Conservation (phyloP, 2,329 filamentous ascomycete species). For the Pseudogymnoascus sp. region DNA sequence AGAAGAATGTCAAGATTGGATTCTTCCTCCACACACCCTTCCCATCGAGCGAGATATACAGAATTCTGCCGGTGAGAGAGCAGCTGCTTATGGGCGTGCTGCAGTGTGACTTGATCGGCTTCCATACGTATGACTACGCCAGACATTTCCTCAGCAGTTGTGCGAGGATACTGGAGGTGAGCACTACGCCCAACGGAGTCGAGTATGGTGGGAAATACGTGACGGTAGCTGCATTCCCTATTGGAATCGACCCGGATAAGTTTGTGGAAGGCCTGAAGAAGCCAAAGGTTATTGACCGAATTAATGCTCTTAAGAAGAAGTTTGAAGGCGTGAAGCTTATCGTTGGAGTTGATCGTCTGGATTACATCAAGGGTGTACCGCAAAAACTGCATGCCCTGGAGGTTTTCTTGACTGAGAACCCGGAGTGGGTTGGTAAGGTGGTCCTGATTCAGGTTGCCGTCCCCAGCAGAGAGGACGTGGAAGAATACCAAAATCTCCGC, state of each 20-base stretch:
- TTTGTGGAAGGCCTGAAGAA: slow-evolving; percentile 84
- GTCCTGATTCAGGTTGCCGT: slow-evolving; percentile 94
- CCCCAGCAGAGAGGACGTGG: slow-evolving; percentile 87
- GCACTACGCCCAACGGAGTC: slow-evolving; percentile 83
- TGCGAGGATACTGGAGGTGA: slow-evolving; percentile 72
- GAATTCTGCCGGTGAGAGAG: slow-evolving; percentile 87
- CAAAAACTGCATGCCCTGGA: slow-evolving; percentile 96
- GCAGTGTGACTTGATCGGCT: slow-evolving; percentile 90
- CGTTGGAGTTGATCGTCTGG: slow-evolving; percentile 89
- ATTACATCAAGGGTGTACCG: slow-evolving; percentile 98
- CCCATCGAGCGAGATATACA: slow-evolving; percentile 92
- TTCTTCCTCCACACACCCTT: slow-evolving; percentile 98
- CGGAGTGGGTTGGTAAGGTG: slow-evolving; percentile 96
- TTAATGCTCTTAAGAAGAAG: slow-evolving; percentile 74
- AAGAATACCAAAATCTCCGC: slow-evolving; percentile 93
- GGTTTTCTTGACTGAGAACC: slow-evolving; percentile 92
- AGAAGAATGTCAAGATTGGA: slow-evolving; percentile 92
- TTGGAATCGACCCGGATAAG: slow-evolving; percentile 95
- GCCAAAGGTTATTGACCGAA: slow-evolving; percentile 78
- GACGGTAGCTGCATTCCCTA: slow-evolving; percentile 90
- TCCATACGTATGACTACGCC: slow-evolving; percentile 99
- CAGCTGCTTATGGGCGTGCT: slow-evolving; percentile 79
- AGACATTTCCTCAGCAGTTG: slow-evolving; percentile 94
- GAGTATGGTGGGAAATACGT: slow-evolving; percentile 84
- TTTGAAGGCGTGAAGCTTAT: slow-evolving; percentile 96